phyloP scores from a whole-genome alignment of 116 monocot species.

The Trichopus zeylanicus region DNA sequence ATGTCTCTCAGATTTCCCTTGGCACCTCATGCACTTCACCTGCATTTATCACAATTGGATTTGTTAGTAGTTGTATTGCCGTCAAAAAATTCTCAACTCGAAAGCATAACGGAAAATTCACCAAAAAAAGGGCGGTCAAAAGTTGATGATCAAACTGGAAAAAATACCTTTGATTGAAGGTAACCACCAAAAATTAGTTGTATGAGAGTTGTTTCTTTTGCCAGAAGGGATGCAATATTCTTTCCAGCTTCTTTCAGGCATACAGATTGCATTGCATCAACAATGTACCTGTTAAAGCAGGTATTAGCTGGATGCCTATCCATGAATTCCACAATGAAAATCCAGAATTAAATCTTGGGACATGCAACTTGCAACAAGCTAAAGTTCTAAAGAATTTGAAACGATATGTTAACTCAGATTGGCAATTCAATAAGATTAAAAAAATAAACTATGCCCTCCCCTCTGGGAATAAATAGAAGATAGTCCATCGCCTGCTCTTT shows the following conservation, averaged over 20 bases:
- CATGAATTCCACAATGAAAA: neutral
- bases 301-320: neutral
- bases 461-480: no score
- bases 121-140: no score
- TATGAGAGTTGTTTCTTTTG: slow-evolving; percentile 69
- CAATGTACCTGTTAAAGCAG: slow-evolving; percentile 53
- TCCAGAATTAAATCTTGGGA: neutral
- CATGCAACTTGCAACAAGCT: no score
- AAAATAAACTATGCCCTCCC: no score
- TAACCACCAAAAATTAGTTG: slow-evolving; percentile 94
- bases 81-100: neutral
- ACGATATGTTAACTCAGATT: no score
- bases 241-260: slow-evolving; percentile 54
- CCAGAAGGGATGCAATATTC: slow-evolving; percentile 6
- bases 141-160: neutral
- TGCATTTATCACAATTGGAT: slow-evolving; percentile 11
- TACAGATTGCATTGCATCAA: slow-evolving; percentile 86
- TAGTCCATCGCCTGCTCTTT: no score
- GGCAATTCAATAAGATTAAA: no score
- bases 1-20: slow-evolving; percentile 49
- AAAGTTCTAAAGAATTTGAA: no score
- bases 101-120: neutral
- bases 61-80: neutral
- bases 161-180: slow-evolving; percentile 75
- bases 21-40: slow-evolving; percentile 86